These are phyloP conservation scores for Elsinoe arachidis DNA, from an alignment of 2,329 filamentous ascomycete species.

Conservation along the genomic window DNA sequence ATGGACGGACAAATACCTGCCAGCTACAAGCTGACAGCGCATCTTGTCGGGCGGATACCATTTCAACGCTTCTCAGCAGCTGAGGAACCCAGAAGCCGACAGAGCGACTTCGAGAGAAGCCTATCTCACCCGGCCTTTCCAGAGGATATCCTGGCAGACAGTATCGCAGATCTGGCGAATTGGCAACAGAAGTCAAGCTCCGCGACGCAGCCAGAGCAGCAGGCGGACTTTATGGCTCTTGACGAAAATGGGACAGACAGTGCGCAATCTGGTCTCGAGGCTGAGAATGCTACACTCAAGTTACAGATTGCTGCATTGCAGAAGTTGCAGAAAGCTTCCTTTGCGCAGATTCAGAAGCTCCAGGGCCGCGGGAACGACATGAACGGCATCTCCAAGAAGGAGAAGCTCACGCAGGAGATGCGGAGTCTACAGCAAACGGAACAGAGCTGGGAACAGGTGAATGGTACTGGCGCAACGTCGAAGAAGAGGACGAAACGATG, in stretches of 20 bases:
- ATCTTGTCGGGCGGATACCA: slow-evolving; percentile 41
- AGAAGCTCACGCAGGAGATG: not conserved
- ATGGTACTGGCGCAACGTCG: not conserved
- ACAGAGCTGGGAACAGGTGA: not conserved
- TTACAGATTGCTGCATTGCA: slow-evolving; percentile 36
- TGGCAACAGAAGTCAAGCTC: slow-evolving; percentile 8
- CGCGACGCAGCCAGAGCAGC: slow-evolving; percentile 9
- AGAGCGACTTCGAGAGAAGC: slow-evolving; percentile 30
- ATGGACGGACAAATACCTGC: slow-evolving; percentile 36
- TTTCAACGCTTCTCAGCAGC: slow-evolving; percentile 26
- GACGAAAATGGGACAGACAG: slow-evolving; percentile 18
- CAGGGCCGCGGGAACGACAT: not conserved
- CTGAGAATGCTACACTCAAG: slow-evolving; percentile 25
- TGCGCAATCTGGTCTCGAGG: slow-evolving; percentile 16
- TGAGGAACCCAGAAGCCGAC: slow-evolving; percentile 14
- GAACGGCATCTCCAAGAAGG: not conserved
- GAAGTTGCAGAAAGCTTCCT: slow-evolving; percentile 37
- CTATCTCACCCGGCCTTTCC: slow-evolving; percentile 38
- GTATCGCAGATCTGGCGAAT: slow-evolving; percentile 27
- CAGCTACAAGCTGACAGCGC: slow-evolving; percentile 57
- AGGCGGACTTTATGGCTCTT: slow-evolving; percentile 33
- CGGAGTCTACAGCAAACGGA: not conserved
- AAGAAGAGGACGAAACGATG: not conserved
- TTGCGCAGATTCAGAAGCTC: slow-evolving; percentile 37
- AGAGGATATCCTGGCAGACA: slow-evolving; percentile 26